Conservation (phyloP, 768 basidiomycete species). For the Suillus decipiens region DNA sequence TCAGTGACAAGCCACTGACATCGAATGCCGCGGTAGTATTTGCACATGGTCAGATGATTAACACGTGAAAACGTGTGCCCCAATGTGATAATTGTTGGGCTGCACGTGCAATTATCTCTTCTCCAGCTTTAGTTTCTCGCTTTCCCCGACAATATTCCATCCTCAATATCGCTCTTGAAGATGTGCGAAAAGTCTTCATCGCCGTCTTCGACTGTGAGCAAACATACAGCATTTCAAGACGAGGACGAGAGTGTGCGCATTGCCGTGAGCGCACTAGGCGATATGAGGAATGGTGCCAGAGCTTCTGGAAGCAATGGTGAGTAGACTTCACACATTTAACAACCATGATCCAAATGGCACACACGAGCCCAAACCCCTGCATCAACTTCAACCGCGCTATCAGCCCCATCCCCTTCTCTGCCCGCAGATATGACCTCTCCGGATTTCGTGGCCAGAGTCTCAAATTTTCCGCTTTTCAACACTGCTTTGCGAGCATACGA, state of each 20-base stretch:
- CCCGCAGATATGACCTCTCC: slow-evolving; percentile 19
- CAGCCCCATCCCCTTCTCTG: slow-evolving; percentile 18
- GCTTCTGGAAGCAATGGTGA: slow-evolving; percentile 17
- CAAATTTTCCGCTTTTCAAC: slow-evolving; percentile 70
- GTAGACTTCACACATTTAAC: slow-evolving; percentile 8
- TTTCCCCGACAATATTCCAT: slow-evolving; percentile 8
- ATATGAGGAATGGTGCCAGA: slow-evolving; percentile 62
- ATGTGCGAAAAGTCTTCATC: slow-evolving; percentile 21
- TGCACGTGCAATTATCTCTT: slow-evolving; percentile 11
- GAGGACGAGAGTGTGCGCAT: slow-evolving; percentile 80
- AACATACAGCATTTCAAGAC: slow-evolving; percentile 37
- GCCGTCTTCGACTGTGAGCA: slow-evolving; percentile 15
- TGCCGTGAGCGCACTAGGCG: slow-evolving; percentile 73
- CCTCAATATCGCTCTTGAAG: slow-evolving; percentile 7
- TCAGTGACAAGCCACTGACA: neutral
- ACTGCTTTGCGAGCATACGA: slow-evolving; percentile 76
- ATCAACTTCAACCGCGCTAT: slow-evolving; percentile 18
- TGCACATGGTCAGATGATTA: slow-evolving; percentile 1
- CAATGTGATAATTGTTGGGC: slow-evolving; percentile 10
- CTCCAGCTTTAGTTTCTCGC: neutral
- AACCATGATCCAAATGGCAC: neutral
- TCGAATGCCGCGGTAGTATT: slow-evolving; percentile 8
- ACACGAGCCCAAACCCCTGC: slow-evolving; percentile 5
- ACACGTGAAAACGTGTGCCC: slow-evolving; percentile 28
- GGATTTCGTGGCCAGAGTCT: slow-evolving; percentile 56